Base-by-base conservation (phyloP, 805 yeast species). In the Hagleromyces aurorensis region DNA sequence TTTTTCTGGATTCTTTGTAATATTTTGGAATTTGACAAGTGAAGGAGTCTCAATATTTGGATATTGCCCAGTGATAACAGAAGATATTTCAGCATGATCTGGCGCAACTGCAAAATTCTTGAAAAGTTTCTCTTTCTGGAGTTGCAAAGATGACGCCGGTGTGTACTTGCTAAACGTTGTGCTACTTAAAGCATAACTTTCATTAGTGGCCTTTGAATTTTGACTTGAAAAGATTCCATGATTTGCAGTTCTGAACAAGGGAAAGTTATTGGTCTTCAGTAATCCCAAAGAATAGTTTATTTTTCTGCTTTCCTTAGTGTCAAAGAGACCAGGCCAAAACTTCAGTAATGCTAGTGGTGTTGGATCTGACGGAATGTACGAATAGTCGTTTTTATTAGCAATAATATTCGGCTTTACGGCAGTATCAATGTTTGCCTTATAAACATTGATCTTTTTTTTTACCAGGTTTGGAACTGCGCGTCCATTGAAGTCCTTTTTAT, bases 141-240 rank as follows among this genome's bases (percentile, higher is more conserved):
- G 25, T 5, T 36, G 31, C 13, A 50, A 26, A 3, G 52, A 53
- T 42, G 71, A 62, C 1, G 94, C 94, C 6, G 70, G 62, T 2
- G 78, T 65, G 26, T 87, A 60, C 8, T 82, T 70, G 6, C 86
- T 96, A 7, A 80, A 75, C 45, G 81, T 82, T 5, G 64, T 60
- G 32, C 85, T 72, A 43, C 55, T 61, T 53, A 63, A 75, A 12
- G 44, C 37, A 16, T 31, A 27, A 6, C 33, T 32, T 11, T 28
- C 19, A 31, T 40, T 46, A 23, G 33, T 32, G 6, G 41, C 35
- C 18, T 31, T 19, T 4, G 23, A 33, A 16, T 31, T 29, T 7
- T 24, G 26, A 11, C 27, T 28, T 7, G 28, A 19, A 4, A 18
- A 22, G n/a, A 33, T 22, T 7, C 54, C 52, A 12, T 40, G 19